phyloP scores from a whole-genome alignment of 2,329 filamentous ascomycete species.

The Stagonosporopsis vannaccii region DNA sequence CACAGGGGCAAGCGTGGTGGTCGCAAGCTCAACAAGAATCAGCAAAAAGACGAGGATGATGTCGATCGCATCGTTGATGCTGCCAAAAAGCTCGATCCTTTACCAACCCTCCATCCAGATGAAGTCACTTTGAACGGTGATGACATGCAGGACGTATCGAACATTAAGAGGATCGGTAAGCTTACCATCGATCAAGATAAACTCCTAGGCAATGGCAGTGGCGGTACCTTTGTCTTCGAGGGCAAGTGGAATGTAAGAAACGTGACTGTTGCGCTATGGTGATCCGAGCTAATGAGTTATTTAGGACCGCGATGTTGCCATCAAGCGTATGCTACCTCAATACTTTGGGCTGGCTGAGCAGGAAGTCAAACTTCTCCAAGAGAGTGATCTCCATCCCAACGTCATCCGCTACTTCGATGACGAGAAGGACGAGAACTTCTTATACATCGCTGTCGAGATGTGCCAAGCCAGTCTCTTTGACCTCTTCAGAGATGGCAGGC shows the following conservation, averaged over 20 bases:
- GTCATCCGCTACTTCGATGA: conserved; percentile 97
- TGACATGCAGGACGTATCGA: conserved; percentile 56
- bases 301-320: conserved; percentile 82
- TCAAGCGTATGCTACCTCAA: conserved; percentile 95
- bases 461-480: conserved; percentile 94
- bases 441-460: conserved; percentile 94
- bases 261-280: neutral
- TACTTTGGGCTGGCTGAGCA: conserved; percentile 96
- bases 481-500: conserved; percentile 73
- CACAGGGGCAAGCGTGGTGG: conserved; percentile 59
- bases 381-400: conserved; percentile 95
- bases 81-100: conserved; percentile 47
- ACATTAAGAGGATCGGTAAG: conserved; percentile 65
- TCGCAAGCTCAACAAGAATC: conserved; percentile 54
- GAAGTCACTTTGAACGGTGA: conserved; percentile 52
- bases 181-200: conserved; percentile 66
- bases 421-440: conserved; percentile 84
- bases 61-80: conserved; percentile 51
- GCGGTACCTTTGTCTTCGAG: conserved; percentile 94
- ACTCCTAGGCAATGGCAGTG: conserved; percentile 79
- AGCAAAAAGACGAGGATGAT: conserved; percentile 46
- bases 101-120: conserved; percentile 48
- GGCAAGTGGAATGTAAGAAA: conserved; percentile 77
- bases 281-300: neutral
- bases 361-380: conserved; percentile 86